Percentiles rank a stretch among this genome's conserved stretches.
These are phyloP conservation scores for Pogostemon cablin DNA, from an alignment of 257 asterid species.

Conservation along the genomic window DNA sequence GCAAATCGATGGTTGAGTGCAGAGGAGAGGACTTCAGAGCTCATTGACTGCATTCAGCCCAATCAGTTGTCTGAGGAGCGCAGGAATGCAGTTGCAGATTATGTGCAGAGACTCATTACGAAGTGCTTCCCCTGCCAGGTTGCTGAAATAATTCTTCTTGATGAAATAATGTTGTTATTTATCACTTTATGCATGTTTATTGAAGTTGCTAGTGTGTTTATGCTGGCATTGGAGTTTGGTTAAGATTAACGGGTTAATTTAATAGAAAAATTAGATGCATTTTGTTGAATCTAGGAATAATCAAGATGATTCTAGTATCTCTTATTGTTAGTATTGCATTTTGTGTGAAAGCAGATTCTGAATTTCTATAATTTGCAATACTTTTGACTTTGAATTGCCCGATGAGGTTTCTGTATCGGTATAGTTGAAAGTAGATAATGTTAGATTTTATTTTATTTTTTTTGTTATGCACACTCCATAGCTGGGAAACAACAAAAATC, in stretches of 20 bases:
- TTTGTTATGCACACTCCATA: background rate
- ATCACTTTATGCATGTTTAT: background rate
- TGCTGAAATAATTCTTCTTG: constrained; percentile 34
- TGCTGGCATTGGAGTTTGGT: constrained; percentile 3
- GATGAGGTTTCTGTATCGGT: constrained; percentile 24
- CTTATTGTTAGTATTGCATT: background rate
- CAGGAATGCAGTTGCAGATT: constrained; percentile 86
- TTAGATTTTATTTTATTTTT: constrained; percentile 15
- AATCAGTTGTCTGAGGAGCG: constrained; percentile 83
- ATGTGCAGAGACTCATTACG: constrained; percentile 78
- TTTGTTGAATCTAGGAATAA: constrained; percentile 20
- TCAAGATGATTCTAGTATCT: background rate
- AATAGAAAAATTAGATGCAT: background rate
- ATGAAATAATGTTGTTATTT: constrained; percentile 19
- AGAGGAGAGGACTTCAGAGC: constrained; percentile 91
- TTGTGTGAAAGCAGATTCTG: constrained; percentile 2
- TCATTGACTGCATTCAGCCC: constrained; percentile 90
- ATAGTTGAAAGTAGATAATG: constrained; percentile 9
- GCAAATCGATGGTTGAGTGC: constrained; percentile 81
- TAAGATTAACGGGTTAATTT: constrained; percentile 10
- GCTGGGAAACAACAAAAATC: constrained; percentile 12
- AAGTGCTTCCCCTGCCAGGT: constrained; percentile 98
- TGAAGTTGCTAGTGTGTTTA: constrained; percentile 17
- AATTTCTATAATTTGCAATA: background rate
- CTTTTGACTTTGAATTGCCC: constrained; percentile 26